These are phyloP conservation scores for Rusavskia elegans DNA, from an alignment of 495 filamentous ascomycete species.

Conservation along the genomic window DNA sequence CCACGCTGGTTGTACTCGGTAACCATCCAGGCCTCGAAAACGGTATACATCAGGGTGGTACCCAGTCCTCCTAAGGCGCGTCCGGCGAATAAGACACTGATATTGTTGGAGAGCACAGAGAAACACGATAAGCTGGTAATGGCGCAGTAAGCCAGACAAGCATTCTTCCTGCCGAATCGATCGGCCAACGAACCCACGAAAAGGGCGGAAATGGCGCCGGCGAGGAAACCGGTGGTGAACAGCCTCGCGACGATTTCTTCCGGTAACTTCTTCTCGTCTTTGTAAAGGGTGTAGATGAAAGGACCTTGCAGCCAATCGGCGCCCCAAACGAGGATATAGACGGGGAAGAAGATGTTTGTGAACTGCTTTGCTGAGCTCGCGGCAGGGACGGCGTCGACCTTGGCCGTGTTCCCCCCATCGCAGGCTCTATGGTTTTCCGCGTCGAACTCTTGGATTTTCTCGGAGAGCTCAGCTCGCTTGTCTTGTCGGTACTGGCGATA, in stretches of 20 bases:
- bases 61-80: constrained; percentile 36
- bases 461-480: neutral
- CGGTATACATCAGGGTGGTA: constrained; percentile 37
- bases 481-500: neutral
- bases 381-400: neutral
- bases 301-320: constrained; percentile 43
- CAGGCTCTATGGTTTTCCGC: neutral
- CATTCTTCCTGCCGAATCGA: constrained; percentile 27
- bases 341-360: constrained; percentile 22
- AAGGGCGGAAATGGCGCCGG: constrained; percentile 29
- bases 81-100: constrained; percentile 28
- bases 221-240: constrained; percentile 35
- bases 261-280: constrained; percentile 29
- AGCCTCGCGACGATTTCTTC: constrained; percentile 29
- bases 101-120: constrained; percentile 22
- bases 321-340: constrained; percentile 32
- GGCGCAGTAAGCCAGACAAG: constrained; percentile 34
- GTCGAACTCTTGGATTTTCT: neutral
- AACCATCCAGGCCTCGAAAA: constrained; percentile 45
- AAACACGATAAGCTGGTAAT: constrained; percentile 34
- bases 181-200: constrained; percentile 35
- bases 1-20: constrained; percentile 27
- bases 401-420: no score
- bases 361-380: constrained; percentile 10
- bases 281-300: constrained; percentile 39